Conservation (phyloP, 176 grass and related monocot genomes). For the Eragrostis curvula region DNA sequence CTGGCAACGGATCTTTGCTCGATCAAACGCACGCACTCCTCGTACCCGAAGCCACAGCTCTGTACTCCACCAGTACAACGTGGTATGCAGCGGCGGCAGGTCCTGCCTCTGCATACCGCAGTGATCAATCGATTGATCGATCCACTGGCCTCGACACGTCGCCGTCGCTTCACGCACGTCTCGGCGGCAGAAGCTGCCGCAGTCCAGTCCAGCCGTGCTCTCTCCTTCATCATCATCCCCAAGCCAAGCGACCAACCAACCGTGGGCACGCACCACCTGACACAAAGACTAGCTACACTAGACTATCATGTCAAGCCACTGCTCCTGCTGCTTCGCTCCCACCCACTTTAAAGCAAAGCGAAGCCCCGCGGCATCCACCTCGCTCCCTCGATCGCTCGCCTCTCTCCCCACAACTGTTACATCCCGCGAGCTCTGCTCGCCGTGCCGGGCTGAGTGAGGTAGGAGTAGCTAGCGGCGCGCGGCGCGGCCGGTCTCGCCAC, state of each 20-base stretch:
- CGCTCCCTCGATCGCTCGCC: background rate
- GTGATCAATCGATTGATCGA: background rate
- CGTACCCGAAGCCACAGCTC: background rate
- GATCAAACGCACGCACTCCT: background rate
- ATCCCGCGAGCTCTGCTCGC: background rate
- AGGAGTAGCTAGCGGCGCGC: background rate
- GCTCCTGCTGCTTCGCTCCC: background rate
- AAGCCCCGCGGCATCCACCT: background rate
- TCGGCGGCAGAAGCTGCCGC: background rate
- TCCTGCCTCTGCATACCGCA: background rate
- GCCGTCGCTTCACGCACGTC: constrained; percentile 34
- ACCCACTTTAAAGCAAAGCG: background rate
- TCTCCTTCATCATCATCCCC: constrained; percentile 20
- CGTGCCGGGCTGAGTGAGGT: background rate
- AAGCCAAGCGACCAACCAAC: background rate
- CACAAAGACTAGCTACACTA: constrained; percentile 11
- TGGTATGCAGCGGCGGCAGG: background rate
- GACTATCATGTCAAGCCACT: constrained; percentile 39
- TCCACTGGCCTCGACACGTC: constrained; percentile 40
- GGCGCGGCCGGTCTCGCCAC: background rate
- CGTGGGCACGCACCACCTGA: constrained; percentile 9
- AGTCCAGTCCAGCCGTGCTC: constrained; percentile 19
- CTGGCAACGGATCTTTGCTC: no score
- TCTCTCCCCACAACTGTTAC: constrained; percentile 17
- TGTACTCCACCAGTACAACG: background rate